Conservation (phyloP, 169 alveolate genomes). For the Miamiensis avidus region DNA sequence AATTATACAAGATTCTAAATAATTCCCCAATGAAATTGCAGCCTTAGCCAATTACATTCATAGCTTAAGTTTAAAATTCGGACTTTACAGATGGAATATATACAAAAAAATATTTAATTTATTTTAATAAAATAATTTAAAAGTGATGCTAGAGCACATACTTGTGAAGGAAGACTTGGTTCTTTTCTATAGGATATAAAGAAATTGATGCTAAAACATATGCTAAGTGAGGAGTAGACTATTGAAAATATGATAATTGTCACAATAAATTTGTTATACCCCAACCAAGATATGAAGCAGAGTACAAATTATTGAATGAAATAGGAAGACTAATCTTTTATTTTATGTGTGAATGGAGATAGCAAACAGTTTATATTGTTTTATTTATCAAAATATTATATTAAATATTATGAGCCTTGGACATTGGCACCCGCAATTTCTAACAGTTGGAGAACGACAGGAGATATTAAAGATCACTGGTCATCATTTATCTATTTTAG, state of each 20-base stretch:
- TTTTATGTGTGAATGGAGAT: constrained; percentile 79
- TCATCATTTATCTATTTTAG: constrained; percentile 34
- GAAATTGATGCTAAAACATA: too few species aligned
- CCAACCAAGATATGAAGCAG: constrained; percentile 52
- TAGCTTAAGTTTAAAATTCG: constrained; percentile 61
- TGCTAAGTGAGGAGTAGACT: constrained; percentile 79
- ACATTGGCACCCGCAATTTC: constrained; percentile 69
- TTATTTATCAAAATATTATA: too few species aligned
- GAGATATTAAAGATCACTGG: constrained; percentile 64
- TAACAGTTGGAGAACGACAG: constrained; percentile 78
- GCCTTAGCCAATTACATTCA: constrained; percentile 69
- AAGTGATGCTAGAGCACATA: constrained; percentile 75
- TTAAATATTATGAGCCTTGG: constrained; percentile 60
- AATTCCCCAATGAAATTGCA: constrained; percentile 79
- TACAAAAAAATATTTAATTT: too few species aligned
- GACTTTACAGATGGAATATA: constrained; percentile 65
- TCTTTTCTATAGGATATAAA: constrained; percentile 71
- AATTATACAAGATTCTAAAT: constrained; percentile 53
- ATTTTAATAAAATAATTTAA: too few species aligned
- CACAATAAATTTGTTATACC: constrained; percentile 53
- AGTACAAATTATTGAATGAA: constrained; percentile 64
- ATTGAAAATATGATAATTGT: constrained; percentile 76
- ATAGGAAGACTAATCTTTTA: constrained; percentile 68
- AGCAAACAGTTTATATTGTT: too few species aligned
- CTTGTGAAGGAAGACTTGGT: constrained; percentile 78